Conservation (phyloP, 805 yeast species). For the Monosporozyma aerobia region DNA sequence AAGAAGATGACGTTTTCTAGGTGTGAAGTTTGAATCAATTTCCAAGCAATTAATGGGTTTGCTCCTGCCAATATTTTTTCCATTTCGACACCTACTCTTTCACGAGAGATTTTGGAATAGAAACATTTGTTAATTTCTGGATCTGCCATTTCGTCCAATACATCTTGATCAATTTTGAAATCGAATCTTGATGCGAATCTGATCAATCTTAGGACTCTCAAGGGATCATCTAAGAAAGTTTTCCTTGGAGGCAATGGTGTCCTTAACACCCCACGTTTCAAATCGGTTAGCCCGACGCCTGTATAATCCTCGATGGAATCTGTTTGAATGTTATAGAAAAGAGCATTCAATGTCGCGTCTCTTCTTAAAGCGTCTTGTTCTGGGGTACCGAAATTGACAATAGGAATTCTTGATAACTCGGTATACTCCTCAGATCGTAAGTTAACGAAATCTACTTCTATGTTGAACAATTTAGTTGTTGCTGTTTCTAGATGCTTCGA, state of each 20-base stretch:
- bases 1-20: slow-evolving; percentile 53
- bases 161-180: slow-evolving; percentile 52
- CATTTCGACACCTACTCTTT: slow-evolving; percentile 80
- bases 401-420: slow-evolving; percentile 77
- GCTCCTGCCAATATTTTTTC: slow-evolving; percentile 63
- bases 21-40: slow-evolving; percentile 44
- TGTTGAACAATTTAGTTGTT: slow-evolving; percentile 72
- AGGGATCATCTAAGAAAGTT: slow-evolving; percentile 90
- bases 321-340: slow-evolving; percentile 73
- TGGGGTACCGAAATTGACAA: slow-evolving; percentile 78
- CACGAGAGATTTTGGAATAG: slow-evolving; percentile 71
- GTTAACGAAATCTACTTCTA: slow-evolving; percentile 92
- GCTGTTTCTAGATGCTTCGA: slow-evolving; percentile 96
- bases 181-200: slow-evolving; percentile 77
- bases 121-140: slow-evolving; percentile 50
- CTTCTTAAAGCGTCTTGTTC: slow-evolving; percentile 84
- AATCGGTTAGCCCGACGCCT: slow-evolving; percentile 61
- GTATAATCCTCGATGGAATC: slow-evolving; percentile 79
- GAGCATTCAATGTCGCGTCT: slow-evolving; percentile 91
- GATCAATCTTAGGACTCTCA: slow-evolving; percentile 75
- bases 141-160: slow-evolving; percentile 56
- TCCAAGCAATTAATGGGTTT: slow-evolving; percentile 56
- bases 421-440: slow-evolving; percentile 82
- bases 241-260: slow-evolving; percentile 82
- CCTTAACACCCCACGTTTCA: slow-evolving; percentile 58